phyloP scores from a whole-genome alignment of 306 rosid genomes.

The Cucumis hystrix region DNA sequence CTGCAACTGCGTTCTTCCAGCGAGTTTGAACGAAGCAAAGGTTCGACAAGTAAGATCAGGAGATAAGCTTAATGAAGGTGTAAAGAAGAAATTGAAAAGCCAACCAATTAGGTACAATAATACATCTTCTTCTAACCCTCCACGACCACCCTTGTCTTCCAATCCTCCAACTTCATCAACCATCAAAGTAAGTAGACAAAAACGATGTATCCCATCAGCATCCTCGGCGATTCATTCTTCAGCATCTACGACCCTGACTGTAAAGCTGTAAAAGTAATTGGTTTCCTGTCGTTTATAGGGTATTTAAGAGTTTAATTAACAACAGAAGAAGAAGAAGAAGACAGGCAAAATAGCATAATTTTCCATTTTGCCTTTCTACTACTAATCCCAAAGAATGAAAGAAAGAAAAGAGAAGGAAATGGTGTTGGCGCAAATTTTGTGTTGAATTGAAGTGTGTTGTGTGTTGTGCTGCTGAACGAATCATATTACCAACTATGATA shows the following conservation, averaged over 20 bases:
- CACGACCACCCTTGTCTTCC: not conserved
- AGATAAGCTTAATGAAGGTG: conserved; percentile 28
- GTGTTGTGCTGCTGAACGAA: conserved; percentile 1
- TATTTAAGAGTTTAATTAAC: not conserved
- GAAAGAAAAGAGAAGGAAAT: not conserved
- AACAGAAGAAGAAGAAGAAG: not conserved
- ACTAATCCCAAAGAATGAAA: not conserved
- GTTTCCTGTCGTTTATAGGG: not conserved
- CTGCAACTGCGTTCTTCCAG: conserved; percentile 97
- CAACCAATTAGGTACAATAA: conserved; percentile 34
- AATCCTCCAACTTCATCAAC: conserved; percentile 7
- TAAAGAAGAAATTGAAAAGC: conserved; percentile 53
- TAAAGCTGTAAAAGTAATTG: conserved; percentile 6
- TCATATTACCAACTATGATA: not conserved
- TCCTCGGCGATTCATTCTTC: conserved; percentile 35
- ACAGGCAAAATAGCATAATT: not conserved
- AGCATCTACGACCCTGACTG: conserved; percentile 36
- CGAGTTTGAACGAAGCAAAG: conserved; percentile 65
- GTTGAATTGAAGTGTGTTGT: not conserved
- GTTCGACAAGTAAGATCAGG: conserved; percentile 41
- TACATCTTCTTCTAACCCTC: conserved; percentile 18
- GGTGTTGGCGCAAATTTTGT: not conserved
- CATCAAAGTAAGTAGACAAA: conserved; percentile 24
- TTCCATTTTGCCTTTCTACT: not conserved
- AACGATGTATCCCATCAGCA: conserved; percentile 41